Percentiles rank a stretch among this genome's conserved stretches.
Conservation (phyloP, 2,329 filamentous ascomycete genomes). For the Trichoderma lentiforme region DNA sequence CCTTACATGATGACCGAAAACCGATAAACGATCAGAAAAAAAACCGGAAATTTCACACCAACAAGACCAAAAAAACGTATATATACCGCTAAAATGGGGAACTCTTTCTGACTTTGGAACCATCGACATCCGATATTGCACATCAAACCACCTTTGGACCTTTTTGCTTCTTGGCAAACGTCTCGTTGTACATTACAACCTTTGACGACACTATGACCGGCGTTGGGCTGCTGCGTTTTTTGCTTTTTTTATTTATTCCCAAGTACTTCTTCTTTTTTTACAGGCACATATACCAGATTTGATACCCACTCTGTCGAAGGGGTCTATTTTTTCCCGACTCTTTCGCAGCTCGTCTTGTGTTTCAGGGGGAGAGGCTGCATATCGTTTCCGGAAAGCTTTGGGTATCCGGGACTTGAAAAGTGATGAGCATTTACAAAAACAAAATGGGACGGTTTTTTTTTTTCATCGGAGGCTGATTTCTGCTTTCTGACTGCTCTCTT, state of each 20-base stretch:
- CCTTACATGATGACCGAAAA: not conserved
- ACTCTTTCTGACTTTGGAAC: slow-evolving; percentile 11
- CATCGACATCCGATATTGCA: not conserved
- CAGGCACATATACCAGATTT: slow-evolving; percentile 23
- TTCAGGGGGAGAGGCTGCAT: slow-evolving; percentile 7
- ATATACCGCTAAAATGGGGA: not conserved
- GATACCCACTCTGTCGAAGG: slow-evolving; percentile 22
- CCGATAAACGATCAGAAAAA: not conserved
- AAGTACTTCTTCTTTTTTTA: slow-evolving; percentile 7
- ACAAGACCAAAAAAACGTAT: not conserved
- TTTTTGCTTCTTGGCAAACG: not conserved
- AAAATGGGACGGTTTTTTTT: not conserved
- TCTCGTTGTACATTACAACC: slow-evolving; percentile 13
- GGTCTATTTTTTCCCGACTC: not conserved
- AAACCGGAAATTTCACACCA: not conserved
- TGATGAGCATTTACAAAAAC: not conserved
- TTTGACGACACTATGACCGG: slow-evolving; percentile 9
- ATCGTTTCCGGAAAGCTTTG: not conserved
- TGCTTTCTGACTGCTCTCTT: not conserved
- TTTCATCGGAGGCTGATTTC: not conserved
- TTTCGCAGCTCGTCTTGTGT: slow-evolving; percentile 16
- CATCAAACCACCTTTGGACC: not conserved
- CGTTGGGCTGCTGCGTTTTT: slow-evolving; percentile 12
- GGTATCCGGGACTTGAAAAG: not conserved
- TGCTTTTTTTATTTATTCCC: slow-evolving; percentile 2